These are phyloP conservation scores for Lanzia echinophila DNA, from an alignment of 2,329 filamentous ascomycete species.

Conservation along the genomic window DNA sequence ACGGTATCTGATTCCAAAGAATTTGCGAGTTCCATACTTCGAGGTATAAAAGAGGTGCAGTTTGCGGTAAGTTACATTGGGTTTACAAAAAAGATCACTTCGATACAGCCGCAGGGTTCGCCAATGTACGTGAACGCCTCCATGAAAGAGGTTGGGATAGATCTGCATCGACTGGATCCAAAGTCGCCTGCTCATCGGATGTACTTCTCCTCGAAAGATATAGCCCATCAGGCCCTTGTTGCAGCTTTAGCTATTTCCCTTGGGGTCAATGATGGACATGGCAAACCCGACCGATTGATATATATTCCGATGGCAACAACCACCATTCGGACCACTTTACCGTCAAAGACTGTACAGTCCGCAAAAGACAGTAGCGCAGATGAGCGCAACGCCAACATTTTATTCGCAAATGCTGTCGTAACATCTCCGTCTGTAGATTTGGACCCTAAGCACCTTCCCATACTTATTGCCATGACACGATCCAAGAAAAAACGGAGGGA, in stretches of 20 bases:
- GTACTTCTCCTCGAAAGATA: slow-evolving; percentile 91
- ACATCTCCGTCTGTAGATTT: slow-evolving; percentile 93
- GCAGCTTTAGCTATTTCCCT: slow-evolving; percentile 90
- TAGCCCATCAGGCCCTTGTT: slow-evolving; percentile 89
- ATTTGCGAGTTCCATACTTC: slow-evolving; percentile 80
- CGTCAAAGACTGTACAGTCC: slow-evolving; percentile 86
- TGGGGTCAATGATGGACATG: slow-evolving; percentile 83
- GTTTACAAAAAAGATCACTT: slow-evolving; percentile 70
- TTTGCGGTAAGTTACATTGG: slow-evolving; percentile 89
- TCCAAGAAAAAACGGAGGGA: slow-evolving; percentile 40
- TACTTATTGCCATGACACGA: slow-evolving; percentile 71
- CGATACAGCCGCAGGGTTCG: slow-evolving; percentile 58
- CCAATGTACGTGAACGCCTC: slow-evolving; percentile 78
- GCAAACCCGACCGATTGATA: slow-evolving; percentile 75
- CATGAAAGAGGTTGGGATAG: slow-evolving; percentile 94
- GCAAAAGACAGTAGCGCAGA: slow-evolving; percentile 63
- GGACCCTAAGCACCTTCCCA: slow-evolving; percentile 82
- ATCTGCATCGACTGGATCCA: slow-evolving; percentile 83
- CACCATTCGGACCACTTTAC: slow-evolving; percentile 86
- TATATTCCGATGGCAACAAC: slow-evolving; percentile 98
- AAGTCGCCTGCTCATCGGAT: slow-evolving; percentile 93
- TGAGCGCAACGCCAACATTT: slow-evolving; percentile 89
- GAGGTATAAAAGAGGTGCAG: slow-evolving; percentile 93
- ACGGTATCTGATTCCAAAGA: slow-evolving; percentile 89
- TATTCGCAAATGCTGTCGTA: slow-evolving; percentile 93